These are phyloP conservation scores for Pestalotiopsis sp. DNA, from an alignment of 2,329 filamentous ascomycete species.

Conservation along the genomic window DNA sequence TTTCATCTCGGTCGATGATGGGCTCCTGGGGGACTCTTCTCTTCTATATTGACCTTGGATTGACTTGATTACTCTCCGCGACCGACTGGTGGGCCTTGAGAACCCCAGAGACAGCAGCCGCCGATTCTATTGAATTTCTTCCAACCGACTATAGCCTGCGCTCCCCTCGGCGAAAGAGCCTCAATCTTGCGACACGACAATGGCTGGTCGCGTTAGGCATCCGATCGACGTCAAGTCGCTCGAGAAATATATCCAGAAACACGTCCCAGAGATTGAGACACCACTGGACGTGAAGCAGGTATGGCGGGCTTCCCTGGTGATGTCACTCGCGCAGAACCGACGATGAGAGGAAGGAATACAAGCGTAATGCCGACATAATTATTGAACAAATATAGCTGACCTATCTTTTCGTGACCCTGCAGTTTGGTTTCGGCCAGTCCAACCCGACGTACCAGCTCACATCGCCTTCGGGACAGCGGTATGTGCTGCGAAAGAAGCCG, in stretches of 20 bases:
- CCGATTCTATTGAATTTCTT: no score
- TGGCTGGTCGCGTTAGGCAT: conserved; percentile 90
- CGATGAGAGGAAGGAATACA: neutral
- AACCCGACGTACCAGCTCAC: conserved; percentile 96
- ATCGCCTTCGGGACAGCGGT: conserved; percentile 67
- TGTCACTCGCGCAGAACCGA: neutral
- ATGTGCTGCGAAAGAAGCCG: conserved; percentile 96
- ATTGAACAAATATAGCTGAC: neutral
- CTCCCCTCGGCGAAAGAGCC: neutral
- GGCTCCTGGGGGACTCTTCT: neutral
- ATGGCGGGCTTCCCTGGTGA: conserved; percentile 15
- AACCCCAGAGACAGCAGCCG: neutral
- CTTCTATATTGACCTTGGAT: neutral
- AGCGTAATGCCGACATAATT: no score
- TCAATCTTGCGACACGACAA: conserved; percentile 30
- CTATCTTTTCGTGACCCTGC: conserved; percentile 2
- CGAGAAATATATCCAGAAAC: conserved; percentile 73
- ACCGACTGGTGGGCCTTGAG: neutral
- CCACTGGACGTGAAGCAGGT: conserved; percentile 92
- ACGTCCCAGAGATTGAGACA: conserved; percentile 82
- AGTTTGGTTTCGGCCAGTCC: conserved; percentile 97
- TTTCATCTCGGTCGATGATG: neutral
- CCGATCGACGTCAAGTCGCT: conserved; percentile 82
- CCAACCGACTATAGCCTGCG: neutral
- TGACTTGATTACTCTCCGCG: neutral